Evolutionary conservation across 305 asterid species (phyloP).

Genomic region (Fraxinus platypoda): DNA sequence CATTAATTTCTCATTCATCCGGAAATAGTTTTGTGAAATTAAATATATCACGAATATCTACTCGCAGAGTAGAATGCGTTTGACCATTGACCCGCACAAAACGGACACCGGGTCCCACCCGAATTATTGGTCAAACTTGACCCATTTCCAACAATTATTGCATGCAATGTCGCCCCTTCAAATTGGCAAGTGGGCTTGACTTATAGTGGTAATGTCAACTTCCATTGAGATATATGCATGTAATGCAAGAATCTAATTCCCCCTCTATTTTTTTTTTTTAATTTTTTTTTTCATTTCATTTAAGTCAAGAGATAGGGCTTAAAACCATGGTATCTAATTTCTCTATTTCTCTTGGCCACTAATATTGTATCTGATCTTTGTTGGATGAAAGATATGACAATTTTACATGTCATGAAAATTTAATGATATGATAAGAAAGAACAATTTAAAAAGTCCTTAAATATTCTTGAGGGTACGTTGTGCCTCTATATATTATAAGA

Average conservation of each 20-base stretch:
- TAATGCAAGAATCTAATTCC: background rate
- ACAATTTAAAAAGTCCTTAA: no score
- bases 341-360: background rate
- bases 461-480: no score
- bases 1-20: no score
- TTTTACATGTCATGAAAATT: background rate
- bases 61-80: no score
- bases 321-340: background rate
- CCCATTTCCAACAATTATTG: constrained; percentile 35
- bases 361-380: background rate
- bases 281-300: background rate
- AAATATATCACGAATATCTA: no score
- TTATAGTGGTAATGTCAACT: constrained; percentile 51
- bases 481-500: no score
- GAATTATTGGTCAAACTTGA: no score
- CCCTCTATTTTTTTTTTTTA: background rate
- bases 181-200: constrained; percentile 72
- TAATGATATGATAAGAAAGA: background rate
- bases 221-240: constrained; percentile 37
- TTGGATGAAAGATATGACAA: background rate
- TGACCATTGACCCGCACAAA: no score
- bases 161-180: constrained; percentile 71
- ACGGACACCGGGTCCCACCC: no score
- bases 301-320: background rate
- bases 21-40: no score